These are phyloP conservation scores for Colletotrichum sp. DNA, from an alignment of 2,329 filamentous ascomycete species.

Conservation along the genomic window DNA sequence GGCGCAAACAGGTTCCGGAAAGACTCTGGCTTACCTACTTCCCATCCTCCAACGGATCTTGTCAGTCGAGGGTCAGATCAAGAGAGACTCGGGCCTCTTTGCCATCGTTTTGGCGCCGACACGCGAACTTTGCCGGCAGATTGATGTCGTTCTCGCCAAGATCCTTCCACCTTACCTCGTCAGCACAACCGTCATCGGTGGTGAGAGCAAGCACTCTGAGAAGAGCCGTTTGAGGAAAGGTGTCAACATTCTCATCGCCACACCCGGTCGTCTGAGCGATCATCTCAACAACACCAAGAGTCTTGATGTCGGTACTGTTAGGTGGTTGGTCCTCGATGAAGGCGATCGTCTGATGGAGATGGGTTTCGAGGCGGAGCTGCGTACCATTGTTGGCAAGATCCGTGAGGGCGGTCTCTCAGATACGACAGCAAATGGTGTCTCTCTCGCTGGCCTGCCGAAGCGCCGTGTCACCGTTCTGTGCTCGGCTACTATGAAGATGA, in stretches of 20 bases:
- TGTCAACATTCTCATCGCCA: slow-evolving; percentile 94
- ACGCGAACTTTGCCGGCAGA: slow-evolving; percentile 93
- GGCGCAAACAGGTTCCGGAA: slow-evolving; percentile 96
- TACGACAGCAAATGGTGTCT: slow-evolving; percentile 62
- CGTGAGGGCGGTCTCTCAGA: slow-evolving; percentile 67
- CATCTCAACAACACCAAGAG: slow-evolving; percentile 93
- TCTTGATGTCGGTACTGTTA: slow-evolving; percentile 84
- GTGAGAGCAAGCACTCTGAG: slow-evolving; percentile 77
- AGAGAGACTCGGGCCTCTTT: slow-evolving; percentile 88
- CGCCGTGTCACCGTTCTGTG: slow-evolving; percentile 88
- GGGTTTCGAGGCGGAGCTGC: slow-evolving; percentile 93
- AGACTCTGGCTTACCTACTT: slow-evolving; percentile 93
- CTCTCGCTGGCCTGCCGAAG: slow-evolving; percentile 70
- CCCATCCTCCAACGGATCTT: slow-evolving; percentile 91
- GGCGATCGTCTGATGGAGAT: slow-evolving; percentile 98
- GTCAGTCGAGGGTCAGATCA: slow-evolving; percentile 72
- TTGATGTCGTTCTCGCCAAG: slow-evolving; percentile 83
- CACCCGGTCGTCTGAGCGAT: slow-evolving; percentile 88
- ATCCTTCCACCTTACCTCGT: slow-evolving; percentile 93
- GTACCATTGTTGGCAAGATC: slow-evolving; percentile 82
- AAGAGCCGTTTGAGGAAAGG: slow-evolving; percentile 95
- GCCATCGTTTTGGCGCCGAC: slow-evolving; percentile 95
- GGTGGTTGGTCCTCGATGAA: slow-evolving; percentile 95
- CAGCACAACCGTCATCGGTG: slow-evolving; percentile 79
- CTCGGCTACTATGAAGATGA: slow-evolving; percentile 98